Evolutionary conservation across 768 basidiomycete species (phyloP).

Genomic region (Suillus hirtellus): DNA sequence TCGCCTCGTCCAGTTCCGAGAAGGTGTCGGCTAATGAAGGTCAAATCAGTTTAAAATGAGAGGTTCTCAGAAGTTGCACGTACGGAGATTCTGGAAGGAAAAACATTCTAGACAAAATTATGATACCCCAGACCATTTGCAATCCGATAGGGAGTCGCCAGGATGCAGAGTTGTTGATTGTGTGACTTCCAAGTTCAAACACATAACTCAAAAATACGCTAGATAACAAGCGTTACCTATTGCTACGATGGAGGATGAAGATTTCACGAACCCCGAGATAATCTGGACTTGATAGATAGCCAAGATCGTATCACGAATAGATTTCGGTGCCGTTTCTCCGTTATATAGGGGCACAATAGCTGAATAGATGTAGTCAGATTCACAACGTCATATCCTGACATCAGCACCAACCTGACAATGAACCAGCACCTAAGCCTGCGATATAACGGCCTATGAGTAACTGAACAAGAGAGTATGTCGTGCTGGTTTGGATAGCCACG

Average conservation of each 20-base stretch:
- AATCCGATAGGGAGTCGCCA: conserved; percentile 76
- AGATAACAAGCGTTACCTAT: neutral
- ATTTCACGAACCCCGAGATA: conserved; percentile 55
- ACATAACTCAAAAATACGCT: conserved; percentile 74
- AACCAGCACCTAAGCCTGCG: conserved; percentile 77
- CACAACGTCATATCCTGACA: neutral
- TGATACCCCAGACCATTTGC: conserved; percentile 68
- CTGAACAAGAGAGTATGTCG: conserved; percentile 58
- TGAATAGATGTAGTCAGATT: conserved; percentile 20
- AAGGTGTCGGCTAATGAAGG: conserved; percentile 57
- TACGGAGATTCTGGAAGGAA: conserved; percentile 81
- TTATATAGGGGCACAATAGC: conserved; percentile 70
- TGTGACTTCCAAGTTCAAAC: conserved; percentile 66
- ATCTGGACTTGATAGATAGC: conserved; percentile 81
- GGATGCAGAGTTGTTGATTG: conserved; percentile 55
- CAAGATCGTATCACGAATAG: conserved; percentile 70
- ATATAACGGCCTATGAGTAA: conserved; percentile 73
- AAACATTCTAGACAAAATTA: conserved; percentile 67
- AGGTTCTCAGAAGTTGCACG: conserved; percentile 23
- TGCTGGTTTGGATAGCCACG: conserved; percentile 68
- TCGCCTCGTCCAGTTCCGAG: conserved; percentile 53
- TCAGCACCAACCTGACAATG: conserved; percentile 57
- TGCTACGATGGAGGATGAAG: neutral
- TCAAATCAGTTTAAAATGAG: neutral
- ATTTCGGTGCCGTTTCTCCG: conserved; percentile 77